Evolutionary conservation across 2,329 filamentous ascomycete genomes (phyloP).

Genomic region (Simplicillium sp.): DNA sequence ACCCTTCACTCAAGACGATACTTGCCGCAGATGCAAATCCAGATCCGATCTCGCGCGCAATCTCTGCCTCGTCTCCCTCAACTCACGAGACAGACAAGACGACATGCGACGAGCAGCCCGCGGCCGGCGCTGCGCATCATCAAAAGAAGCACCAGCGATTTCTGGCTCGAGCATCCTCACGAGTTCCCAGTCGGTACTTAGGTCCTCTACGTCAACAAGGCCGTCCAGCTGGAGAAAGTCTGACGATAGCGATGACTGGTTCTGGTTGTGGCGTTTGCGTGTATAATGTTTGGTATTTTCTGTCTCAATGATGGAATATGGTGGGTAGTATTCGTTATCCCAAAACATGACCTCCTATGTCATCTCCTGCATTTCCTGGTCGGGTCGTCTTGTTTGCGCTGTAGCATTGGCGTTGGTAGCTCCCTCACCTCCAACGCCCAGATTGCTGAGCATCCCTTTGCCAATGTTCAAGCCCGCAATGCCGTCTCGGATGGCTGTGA

Average conservation of each 20-base stretch:
- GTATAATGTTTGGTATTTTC: slow-evolving; percentile 13
- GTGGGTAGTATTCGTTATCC: slow-evolving; percentile 13
- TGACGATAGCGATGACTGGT: slow-evolving; percentile 2
- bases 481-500: slow-evolving; percentile 37
- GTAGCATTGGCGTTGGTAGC: slow-evolving; percentile 6
- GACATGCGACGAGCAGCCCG: not conserved
- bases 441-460: slow-evolving; percentile 30
- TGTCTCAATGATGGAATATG: slow-evolving; percentile 22
- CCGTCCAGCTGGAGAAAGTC: not conserved
- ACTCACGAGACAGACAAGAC: not conserved
- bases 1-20: no score
- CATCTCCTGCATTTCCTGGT: slow-evolving; percentile 36
- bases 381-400: slow-evolving; percentile 15
- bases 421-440: slow-evolving; percentile 17
- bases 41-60: no score
- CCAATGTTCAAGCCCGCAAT: slow-evolving; percentile 38
- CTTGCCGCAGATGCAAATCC: no score
- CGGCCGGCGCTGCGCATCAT: not conserved
- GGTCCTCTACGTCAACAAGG: not conserved
- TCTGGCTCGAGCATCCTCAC: not conserved
- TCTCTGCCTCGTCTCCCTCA: no score
- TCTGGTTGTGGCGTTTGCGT: not conserved
- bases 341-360: slow-evolving; percentile 31
- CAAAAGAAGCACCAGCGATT: not conserved
- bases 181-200: slow-evolving; percentile 8